Percentiles rank a stretch among this genome's conserved stretches.
These are phyloP conservation scores for Mycocentrospora acerina DNA, from an alignment of 2,329 filamentous ascomycete species.

Conservation along the genomic window DNA sequence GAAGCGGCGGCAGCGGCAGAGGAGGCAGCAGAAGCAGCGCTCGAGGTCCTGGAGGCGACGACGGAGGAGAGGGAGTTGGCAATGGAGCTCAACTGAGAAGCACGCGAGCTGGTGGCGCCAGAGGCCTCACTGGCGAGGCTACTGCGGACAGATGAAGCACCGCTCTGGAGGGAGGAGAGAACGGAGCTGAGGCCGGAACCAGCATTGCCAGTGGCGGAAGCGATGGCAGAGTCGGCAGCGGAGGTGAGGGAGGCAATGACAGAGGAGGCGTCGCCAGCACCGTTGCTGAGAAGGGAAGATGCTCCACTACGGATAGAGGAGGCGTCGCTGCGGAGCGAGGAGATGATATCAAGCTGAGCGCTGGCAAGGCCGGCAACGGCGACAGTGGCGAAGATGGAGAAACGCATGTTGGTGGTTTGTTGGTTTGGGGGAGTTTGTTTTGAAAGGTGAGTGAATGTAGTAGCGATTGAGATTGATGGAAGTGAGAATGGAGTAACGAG, in stretches of 20 bases:
- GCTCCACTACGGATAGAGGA: constrained; percentile 12
- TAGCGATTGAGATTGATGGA: constrained; percentile 16
- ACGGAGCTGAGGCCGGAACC: constrained; percentile 8
- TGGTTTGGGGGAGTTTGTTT: constrained; percentile 4
- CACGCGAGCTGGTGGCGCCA: constrained; percentile 9
- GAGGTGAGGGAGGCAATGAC: constrained; percentile 5
- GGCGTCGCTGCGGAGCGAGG: constrained; percentile 19
- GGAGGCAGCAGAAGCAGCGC: constrained; percentile 3
- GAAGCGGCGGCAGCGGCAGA: constrained; percentile 12
- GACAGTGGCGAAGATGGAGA: constrained; percentile 34
- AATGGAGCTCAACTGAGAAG: constrained; percentile 3
- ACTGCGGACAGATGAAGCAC: constrained; percentile 14
- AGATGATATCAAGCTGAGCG: constrained; percentile 31
- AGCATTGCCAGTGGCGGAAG: constrained; percentile 11
- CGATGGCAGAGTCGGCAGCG: constrained; percentile 9
- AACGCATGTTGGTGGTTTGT: constrained; percentile 36
- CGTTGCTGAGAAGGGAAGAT: constrained; percentile 10
- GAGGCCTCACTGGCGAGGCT: constrained; percentile 16
- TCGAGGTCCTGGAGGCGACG: constrained; percentile 7
- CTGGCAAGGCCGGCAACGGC: constrained; percentile 31
- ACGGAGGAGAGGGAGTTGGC: constrained; percentile 5
- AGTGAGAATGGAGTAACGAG: constrained; percentile 2
- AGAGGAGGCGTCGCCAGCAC: constrained; percentile 9
- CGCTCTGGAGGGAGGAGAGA: constrained; percentile 15
- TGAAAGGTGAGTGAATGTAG: constrained; percentile 3